Evolutionary conservation across 345 rosid species (phyloP).

Genomic region (Lepidium didymum): DNA sequence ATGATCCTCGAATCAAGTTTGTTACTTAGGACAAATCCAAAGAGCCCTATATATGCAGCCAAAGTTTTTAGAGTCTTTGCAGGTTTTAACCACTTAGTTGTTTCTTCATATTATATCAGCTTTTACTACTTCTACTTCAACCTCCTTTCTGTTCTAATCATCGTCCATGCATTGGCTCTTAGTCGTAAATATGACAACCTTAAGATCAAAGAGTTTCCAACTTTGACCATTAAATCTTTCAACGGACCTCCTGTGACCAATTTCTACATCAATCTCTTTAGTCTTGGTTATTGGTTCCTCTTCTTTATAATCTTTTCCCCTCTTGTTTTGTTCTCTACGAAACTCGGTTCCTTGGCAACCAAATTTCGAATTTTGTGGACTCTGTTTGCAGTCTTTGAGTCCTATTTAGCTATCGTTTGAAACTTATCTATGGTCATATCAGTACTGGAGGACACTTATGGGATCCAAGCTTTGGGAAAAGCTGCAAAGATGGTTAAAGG

Average conservation of each 20-base stretch:
- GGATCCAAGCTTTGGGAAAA: constrained; percentile 51
- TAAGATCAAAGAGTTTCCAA: constrained; percentile 21
- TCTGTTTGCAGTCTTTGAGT: constrained; percentile 15
- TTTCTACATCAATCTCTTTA: constrained; percentile 34
- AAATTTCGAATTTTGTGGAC: background rate
- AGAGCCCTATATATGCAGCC: constrained; percentile 10
- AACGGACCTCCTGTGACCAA: constrained; percentile 37
- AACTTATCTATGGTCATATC: constrained; percentile 45
- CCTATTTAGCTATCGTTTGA: constrained; percentile 42
- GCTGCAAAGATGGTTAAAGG: constrained; percentile 51
- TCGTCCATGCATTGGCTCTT: constrained; percentile 36
- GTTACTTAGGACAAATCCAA: constrained; percentile 24
- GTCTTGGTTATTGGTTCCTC: constrained; percentile 30
- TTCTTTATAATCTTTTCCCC: constrained; percentile 9
- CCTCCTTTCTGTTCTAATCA: constrained; percentile 24
- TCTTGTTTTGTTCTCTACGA: constrained; percentile 2
- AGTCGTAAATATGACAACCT: constrained; percentile 14
- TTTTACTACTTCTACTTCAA: background rate
- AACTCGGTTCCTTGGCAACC: background rate
- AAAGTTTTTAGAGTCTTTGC: constrained; percentile 17
- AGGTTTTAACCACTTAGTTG: constrained; percentile 19
- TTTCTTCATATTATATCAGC: constrained; percentile 24
- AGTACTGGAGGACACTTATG: constrained; percentile 42
- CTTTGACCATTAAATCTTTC: constrained; percentile 25
- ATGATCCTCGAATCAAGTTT: constrained; percentile 6